Percentiles rank a stretch among this genome's conserved stretches.
Conservation (phyloP, 2,329 filamentous ascomycete genomes). For the Berkeleyomyces basicola region DNA sequence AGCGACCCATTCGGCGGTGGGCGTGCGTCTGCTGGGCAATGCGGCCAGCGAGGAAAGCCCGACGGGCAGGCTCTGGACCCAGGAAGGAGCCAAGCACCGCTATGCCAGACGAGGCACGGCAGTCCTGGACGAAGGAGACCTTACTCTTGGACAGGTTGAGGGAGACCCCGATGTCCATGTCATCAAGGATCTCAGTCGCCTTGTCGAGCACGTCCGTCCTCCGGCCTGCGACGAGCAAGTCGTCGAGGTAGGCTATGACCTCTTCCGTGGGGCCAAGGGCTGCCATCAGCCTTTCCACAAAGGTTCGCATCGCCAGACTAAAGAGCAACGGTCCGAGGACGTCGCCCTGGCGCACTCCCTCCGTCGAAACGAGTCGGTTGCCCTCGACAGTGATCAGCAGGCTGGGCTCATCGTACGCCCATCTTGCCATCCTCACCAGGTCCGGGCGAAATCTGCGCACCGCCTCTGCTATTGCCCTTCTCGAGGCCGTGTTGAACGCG, state of each 20-base stretch:
- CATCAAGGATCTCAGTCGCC: neutral
- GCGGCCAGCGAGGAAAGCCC: neutral
- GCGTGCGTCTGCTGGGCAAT: neutral
- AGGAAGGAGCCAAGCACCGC: neutral
- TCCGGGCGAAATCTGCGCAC: too few relatives aligned
- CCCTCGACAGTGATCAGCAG: too few relatives aligned
- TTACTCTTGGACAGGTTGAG: constrained; percentile 27
- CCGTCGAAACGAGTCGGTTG: too few relatives aligned
- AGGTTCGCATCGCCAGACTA: neutral
- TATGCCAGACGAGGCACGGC: neutral
- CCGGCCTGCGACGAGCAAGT: neutral
- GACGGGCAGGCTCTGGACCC: neutral
- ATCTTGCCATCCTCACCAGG: too few relatives aligned
- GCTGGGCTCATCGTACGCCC: too few relatives aligned
- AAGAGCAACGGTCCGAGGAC: neutral
- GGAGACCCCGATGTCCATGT: constrained; percentile 30
- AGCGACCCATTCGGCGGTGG: neutral
- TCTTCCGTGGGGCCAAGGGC: too few relatives aligned
- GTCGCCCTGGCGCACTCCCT: neutral
- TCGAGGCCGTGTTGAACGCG: neutral
- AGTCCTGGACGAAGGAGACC: neutral
- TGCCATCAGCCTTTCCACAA: too few relatives aligned
- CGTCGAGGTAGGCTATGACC: neutral
- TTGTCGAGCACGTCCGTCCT: neutral
- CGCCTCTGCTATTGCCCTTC: too few relatives aligned